Evolutionary conservation across 495 filamentous ascomycete genomes (phyloP).

Genomic region (Cercophora newfieldiana): DNA sequence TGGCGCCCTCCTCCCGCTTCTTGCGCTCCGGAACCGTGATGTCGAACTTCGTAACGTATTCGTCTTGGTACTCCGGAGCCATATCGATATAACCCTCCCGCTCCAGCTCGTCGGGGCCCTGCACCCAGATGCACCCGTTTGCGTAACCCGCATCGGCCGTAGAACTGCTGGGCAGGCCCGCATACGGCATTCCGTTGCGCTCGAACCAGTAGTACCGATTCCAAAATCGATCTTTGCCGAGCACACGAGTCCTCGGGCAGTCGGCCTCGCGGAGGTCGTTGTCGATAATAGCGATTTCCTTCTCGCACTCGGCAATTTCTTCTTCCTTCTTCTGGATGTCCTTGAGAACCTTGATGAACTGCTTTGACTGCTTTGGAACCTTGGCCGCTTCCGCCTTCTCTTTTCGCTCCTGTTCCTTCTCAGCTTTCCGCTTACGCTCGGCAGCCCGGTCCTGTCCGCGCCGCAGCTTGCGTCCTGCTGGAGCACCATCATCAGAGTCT

Average conservation of each 20-base stretch:
- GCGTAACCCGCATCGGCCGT: constrained; percentile 85
- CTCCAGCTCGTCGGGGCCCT: constrained; percentile 90
- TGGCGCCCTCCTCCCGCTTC: constrained; percentile 79
- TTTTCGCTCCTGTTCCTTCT: constrained; percentile 75
- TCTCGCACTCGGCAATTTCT: constrained; percentile 74
- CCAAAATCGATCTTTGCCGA: constrained; percentile 94
- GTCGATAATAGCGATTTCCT: constrained; percentile 78
- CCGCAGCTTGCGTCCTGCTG: constrained; percentile 71
- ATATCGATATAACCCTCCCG: constrained; percentile 78
- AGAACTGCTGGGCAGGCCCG: constrained; percentile 81
- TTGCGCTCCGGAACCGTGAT: constrained; percentile 85
- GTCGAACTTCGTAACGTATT: constrained; percentile 65
- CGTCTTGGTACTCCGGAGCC: constrained; percentile 59
- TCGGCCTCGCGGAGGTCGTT: constrained; percentile 92
- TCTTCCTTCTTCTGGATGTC: constrained; percentile 85
- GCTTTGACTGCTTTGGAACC: constrained; percentile 75
- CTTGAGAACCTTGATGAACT: constrained; percentile 81
- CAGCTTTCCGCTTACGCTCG: constrained; percentile 81
- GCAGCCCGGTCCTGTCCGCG: constrained; percentile 74
- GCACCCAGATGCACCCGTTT: constrained; percentile 93
- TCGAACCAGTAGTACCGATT: constrained; percentile 99
- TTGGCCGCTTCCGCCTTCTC: constrained; percentile 81
- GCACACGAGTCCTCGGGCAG: constrained; percentile 81
- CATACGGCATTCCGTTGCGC: constrained; percentile 96
- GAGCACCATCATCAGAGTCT: constrained; percentile 59